A percentile compares a stretch with the other conserved stretches of the same genome.
Conservation (phyloP, 2,329 filamentous ascomycete species). For the Cladosporium halotolerans region DNA sequence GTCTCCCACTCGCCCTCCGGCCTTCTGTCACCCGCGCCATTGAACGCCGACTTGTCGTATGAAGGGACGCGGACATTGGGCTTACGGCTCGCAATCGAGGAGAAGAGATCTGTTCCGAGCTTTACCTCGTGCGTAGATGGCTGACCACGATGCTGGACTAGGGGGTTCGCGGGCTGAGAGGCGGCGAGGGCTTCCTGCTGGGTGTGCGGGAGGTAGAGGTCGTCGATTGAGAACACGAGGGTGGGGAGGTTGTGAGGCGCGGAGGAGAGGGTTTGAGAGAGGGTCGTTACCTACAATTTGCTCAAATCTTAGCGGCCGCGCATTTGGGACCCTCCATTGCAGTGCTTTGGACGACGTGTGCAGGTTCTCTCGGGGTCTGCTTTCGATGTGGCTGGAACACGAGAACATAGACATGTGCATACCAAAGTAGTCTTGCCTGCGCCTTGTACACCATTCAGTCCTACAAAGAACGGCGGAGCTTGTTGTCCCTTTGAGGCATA, state of each 20-base stretch:
- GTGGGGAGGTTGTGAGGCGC: slow-evolving; percentile 55
- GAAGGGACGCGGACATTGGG: slow-evolving; percentile 57
- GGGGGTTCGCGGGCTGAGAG: slow-evolving; percentile 61
- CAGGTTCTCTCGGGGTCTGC: too few relatives aligned
- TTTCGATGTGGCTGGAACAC: background rate
- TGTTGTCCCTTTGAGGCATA: slow-evolving; percentile 27
- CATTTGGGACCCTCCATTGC: too few relatives aligned
- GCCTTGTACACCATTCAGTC: slow-evolving; percentile 86
- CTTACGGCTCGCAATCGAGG: slow-evolving; percentile 46
- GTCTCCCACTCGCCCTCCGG: slow-evolving; percentile 56
- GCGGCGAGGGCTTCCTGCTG: slow-evolving; percentile 61
- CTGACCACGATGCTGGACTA: slow-evolving; percentile 76
- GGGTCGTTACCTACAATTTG: slow-evolving; percentile 37
- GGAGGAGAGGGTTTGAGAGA: slow-evolving; percentile 56
- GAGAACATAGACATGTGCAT: slow-evolving; percentile 22
- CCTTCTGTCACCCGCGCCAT: slow-evolving; percentile 69
- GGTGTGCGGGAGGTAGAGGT: slow-evolving; percentile 74
- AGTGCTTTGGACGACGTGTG: too few relatives aligned
- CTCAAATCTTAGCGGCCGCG: slow-evolving; percentile 7
- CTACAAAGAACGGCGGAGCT: slow-evolving; percentile 69
- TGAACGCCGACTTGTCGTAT: slow-evolving; percentile 78
- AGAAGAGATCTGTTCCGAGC: slow-evolving; percentile 59
- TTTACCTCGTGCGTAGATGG: slow-evolving; percentile 75
- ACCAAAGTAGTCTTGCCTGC: slow-evolving; percentile 87
- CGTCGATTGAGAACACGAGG: slow-evolving; percentile 75